Percentiles rank a stretch among this genome's conserved stretches.
These are phyloP conservation scores for Suhomyces bokatorum DNA, from an alignment of 1,139 yeast genomes.

Conservation along the genomic window DNA sequence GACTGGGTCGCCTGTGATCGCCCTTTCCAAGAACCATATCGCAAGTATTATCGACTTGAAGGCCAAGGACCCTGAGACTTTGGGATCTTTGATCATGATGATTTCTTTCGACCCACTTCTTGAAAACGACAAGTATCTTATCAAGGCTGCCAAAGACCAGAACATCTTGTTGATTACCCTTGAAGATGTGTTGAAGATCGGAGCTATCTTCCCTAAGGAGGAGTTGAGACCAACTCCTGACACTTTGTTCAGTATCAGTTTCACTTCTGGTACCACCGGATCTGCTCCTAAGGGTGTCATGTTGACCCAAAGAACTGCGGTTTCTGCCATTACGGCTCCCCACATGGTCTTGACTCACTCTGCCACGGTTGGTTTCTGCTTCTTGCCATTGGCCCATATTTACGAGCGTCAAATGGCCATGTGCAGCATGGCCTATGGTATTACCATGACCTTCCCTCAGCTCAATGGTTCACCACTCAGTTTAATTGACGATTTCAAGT, in stretches of 20 bases:
- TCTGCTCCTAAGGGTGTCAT: slow-evolving; percentile 71
- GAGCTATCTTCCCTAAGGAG: slow-evolving; percentile 47
- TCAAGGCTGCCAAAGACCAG: slow-evolving; percentile 12
- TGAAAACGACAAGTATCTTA: slow-evolving; percentile 17
- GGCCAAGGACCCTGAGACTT: slow-evolving; percentile 16
- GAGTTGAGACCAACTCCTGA: slow-evolving; percentile 54
- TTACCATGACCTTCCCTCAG: slow-evolving; percentile 24
- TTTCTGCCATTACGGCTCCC: slow-evolving; percentile 48
- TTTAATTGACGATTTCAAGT: slow-evolving; percentile 57
- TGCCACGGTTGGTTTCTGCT: slow-evolving; percentile 17
- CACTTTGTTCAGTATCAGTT: slow-evolving; percentile 63
- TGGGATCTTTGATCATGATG: slow-evolving; percentile 21
- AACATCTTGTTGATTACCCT: slow-evolving; percentile 32
- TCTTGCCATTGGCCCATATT: slow-evolving; percentile 31
- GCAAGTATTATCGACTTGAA: slow-evolving; percentile 19
- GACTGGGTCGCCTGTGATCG: slow-evolving; percentile 26
- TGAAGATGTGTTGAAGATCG: slow-evolving; percentile 55
- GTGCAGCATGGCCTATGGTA: slow-evolving; percentile 17
- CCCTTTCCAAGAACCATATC: slow-evolving; percentile 21
- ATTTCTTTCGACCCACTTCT: slow-evolving; percentile 26
- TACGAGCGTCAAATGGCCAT: slow-evolving; percentile 24
- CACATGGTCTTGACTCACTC: slow-evolving; percentile 14
- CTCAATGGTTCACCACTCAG: slow-evolving; percentile 42
- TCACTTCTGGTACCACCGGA: slow-evolving; percentile 81
- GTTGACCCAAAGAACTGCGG: slow-evolving; percentile 53